A percentile compares a stretch with the other conserved stretches of the same genome.
phyloP scores from a whole-genome alignment of 2,329 filamentous ascomycete species.

The Fusarium sp. region DNA sequence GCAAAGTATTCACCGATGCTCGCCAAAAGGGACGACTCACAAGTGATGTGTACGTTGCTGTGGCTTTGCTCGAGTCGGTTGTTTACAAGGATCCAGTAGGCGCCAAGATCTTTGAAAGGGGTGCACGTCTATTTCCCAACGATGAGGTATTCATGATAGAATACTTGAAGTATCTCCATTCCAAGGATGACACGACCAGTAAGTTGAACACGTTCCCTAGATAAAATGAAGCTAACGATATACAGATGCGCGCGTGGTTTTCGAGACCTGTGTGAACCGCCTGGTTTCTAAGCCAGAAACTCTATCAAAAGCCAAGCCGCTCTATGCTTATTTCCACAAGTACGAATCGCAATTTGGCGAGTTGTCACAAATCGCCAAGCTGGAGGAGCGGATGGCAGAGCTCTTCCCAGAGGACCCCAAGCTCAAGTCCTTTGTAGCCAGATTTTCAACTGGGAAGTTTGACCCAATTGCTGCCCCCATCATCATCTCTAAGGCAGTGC shows the following conservation, averaged over 20 bases:
- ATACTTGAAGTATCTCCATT: constrained; percentile 94
- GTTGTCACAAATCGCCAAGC: constrained; percentile 86
- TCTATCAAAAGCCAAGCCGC: constrained; percentile 78
- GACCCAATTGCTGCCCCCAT: constrained; percentile 84
- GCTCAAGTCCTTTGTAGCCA: constrained; percentile 78
- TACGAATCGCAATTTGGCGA: constrained; percentile 97
- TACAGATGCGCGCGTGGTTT: constrained; percentile 90
- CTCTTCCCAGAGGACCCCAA: constrained; percentile 90
- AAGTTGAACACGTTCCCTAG: constrained; percentile 54
- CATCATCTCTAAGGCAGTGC: constrained; percentile 82
- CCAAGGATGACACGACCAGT: constrained; percentile 94
- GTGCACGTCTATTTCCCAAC: constrained; percentile 91
- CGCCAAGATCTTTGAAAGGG: constrained; percentile 95
- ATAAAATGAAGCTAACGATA: constrained; percentile 29
- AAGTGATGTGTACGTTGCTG: constrained; percentile 94
- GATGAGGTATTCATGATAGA: constrained; percentile 94
- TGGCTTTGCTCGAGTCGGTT: constrained; percentile 91
- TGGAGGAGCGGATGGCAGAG: constrained; percentile 92
- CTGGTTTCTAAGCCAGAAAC: constrained; percentile 82
- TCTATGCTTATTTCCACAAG: constrained; percentile 93
- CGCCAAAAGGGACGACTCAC: constrained; percentile 87
- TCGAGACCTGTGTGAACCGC: constrained; percentile 90
- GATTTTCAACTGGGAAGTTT: constrained; percentile 78
- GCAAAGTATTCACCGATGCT: constrained; percentile 90
- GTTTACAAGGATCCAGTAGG: constrained; percentile 95